phyloP scores from a whole-genome alignment of 106 monocot genomes.

The Agapanthus africanus region DNA sequence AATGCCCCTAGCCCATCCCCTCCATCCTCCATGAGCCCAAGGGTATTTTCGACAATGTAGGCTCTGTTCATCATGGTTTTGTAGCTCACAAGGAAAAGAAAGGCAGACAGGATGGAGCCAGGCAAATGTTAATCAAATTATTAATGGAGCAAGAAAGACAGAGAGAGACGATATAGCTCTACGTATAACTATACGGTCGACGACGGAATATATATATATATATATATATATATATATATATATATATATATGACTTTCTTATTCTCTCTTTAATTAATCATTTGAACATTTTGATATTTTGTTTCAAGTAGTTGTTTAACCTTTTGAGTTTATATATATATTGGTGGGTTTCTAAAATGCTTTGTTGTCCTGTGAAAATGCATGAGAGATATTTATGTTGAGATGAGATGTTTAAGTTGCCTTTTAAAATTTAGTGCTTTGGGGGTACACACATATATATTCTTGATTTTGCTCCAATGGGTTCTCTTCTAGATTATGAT shows the following conservation, averaged over 20 bases:
- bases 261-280: not conserved
- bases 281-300: not conserved
- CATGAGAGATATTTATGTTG: too few species aligned
- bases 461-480: not conserved
- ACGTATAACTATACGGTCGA: not conserved
- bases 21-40: constrained; percentile 1
- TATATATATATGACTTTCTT: not conserved
- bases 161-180: not conserved
- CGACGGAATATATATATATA: not conserved
- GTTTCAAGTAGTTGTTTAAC: not conserved
- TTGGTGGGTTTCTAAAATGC: not conserved
- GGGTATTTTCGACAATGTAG: constrained; percentile 1
- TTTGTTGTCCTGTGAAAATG: too few species aligned
- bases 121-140: too few species aligned
- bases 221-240: not conserved
- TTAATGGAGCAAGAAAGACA: not conserved
- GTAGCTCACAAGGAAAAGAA: not conserved
- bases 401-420: too few species aligned
- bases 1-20: not conserved
- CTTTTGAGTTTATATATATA: not conserved
- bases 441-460: too few species aligned
- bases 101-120: constrained; percentile 8
- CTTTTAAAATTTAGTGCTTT: too few species aligned
- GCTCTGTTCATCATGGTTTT: not conserved
- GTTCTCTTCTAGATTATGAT: not conserved